Evolutionary conservation across 2,329 filamentous ascomycete species (phyloP).

Genomic region (Didymosphaeria variabile): DNA sequence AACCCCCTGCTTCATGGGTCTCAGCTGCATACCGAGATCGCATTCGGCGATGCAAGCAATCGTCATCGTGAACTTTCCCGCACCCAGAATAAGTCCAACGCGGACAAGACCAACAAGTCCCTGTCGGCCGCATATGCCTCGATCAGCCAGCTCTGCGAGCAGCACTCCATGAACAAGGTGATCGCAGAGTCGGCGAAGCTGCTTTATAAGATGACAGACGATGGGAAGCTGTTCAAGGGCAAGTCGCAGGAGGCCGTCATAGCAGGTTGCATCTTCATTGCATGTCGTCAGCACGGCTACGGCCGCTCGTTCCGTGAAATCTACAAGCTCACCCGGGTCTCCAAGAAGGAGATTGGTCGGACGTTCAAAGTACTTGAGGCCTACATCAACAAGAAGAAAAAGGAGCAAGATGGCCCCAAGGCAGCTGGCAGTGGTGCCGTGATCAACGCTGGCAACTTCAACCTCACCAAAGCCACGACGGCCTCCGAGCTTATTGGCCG

Average conservation of each 20-base stretch:
- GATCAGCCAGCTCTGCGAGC: conserved; percentile 85
- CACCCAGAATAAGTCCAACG: conserved; percentile 81
- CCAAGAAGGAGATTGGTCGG: conserved; percentile 96
- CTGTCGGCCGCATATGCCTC: conserved; percentile 86
- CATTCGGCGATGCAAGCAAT: conserved; percentile 78
- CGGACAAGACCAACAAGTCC: conserved; percentile 83
- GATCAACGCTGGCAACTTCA: conserved; percentile 68
- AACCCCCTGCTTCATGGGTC: conserved; percentile 91
- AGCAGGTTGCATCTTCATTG: conserved; percentile 96
- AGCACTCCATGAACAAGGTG: conserved; percentile 71
- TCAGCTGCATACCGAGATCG: conserved; percentile 88
- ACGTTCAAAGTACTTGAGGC: conserved; percentile 88
- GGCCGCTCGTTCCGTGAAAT: conserved; percentile 95
- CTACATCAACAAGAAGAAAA: conserved; percentile 76
- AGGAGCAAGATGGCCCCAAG: conserved; percentile 37
- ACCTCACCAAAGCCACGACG: conserved; percentile 77
- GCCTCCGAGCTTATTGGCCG: conserved; percentile 87
- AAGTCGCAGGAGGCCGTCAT: conserved; percentile 95
- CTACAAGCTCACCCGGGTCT: conserved; percentile 89
- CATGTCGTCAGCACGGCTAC: conserved; percentile 87
- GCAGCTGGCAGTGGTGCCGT: conserved; percentile 51
- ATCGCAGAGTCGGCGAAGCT: conserved; percentile 92
- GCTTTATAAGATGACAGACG: conserved; percentile 93
- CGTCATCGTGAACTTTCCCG: conserved; percentile 79
- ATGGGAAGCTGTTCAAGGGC: conserved; percentile 92